phyloP scores from a whole-genome alignment of 495 filamentous ascomycete species.

The Tuber microsphaerosporum region DNA sequence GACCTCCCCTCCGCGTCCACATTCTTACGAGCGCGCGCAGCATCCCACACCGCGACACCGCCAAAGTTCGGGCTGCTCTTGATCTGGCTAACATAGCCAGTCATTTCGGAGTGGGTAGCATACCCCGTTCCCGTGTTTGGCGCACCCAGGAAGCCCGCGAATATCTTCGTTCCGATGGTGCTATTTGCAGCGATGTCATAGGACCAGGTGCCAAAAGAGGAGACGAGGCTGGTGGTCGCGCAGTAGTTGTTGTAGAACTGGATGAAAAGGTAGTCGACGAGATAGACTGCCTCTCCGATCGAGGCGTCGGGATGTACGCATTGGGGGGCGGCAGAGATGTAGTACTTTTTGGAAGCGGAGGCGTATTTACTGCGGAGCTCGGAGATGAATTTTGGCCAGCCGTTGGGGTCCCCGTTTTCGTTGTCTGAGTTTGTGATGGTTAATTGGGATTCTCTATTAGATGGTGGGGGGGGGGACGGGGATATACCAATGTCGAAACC shows the following conservation, averaged over 20 bases:
- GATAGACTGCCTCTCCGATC: conserved; percentile 44
- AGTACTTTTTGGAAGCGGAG: conserved; percentile 43
- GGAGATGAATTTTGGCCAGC: conserved; percentile 44
- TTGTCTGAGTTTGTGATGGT: conserved; percentile 35
- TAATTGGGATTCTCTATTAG: neutral
- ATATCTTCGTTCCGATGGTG: conserved; percentile 7
- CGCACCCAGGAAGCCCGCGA: conserved; percentile 4
- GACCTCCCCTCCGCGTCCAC: neutral
- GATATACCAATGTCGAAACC: conserved; percentile 48
- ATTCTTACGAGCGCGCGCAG: neutral
- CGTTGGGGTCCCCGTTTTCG: conserved; percentile 41
- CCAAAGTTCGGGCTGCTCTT: conserved; percentile 7
- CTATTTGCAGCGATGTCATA: neutral
- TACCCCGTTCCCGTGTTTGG: neutral
- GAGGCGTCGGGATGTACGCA: conserved; percentile 47
- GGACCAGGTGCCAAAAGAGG: conserved; percentile 14
- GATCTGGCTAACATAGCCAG: conserved; percentile 9
- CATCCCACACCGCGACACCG: conserved; percentile 8
- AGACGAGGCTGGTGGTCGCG: conserved; percentile 6
- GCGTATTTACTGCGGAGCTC: conserved; percentile 43
- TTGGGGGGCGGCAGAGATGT: conserved; percentile 48
- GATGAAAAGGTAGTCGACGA: conserved; percentile 45
- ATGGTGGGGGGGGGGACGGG: neutral
- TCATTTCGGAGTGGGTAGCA: neutral
- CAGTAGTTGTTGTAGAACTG: conserved; percentile 47